Percentiles rank a stretch among this genome's conserved stretches.
Conservation (phyloP, 208 protist genomes). For the Trypanosoma cruzi region DNA sequence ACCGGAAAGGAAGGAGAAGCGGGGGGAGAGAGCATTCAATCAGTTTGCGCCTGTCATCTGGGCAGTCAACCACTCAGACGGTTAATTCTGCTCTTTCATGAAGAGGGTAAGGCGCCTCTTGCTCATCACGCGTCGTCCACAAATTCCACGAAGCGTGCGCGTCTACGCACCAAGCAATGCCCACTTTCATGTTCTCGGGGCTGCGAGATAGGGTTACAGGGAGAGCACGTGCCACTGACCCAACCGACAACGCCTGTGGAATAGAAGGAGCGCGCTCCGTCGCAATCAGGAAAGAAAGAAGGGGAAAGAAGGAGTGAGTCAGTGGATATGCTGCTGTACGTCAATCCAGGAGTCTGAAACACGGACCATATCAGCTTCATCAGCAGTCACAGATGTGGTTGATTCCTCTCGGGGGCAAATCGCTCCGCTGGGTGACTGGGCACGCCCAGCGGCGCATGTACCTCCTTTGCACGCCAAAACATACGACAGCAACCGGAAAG, state of each 20-base stretch:
- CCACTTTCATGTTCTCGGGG: no score
- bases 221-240: conserved; percentile 13
- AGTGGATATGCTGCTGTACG: conserved; percentile 74
- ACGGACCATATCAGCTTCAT: conserved; percentile 86
- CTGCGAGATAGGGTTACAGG: conserved; percentile 46
- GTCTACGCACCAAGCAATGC: no score
- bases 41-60: no score
- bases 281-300: background rate
- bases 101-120: no score
- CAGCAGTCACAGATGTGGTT: conserved; percentile 14
- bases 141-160: no score
- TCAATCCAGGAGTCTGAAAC: conserved; percentile 69
- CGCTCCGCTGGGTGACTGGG: conserved; percentile 21
- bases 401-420: conserved; percentile 19
- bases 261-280: background rate
- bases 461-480: background rate
- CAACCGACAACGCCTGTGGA: conserved; percentile 51
- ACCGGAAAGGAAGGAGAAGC: background rate
- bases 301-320: conserved; percentile 19
- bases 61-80: no score
- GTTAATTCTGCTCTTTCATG: no score
- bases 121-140: no score
- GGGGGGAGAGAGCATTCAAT: no score
- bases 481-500: background rate
- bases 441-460: conserved; percentile 17